Conservation (phyloP, 805 yeast species). For the Yarrowia alimentaria region DNA sequence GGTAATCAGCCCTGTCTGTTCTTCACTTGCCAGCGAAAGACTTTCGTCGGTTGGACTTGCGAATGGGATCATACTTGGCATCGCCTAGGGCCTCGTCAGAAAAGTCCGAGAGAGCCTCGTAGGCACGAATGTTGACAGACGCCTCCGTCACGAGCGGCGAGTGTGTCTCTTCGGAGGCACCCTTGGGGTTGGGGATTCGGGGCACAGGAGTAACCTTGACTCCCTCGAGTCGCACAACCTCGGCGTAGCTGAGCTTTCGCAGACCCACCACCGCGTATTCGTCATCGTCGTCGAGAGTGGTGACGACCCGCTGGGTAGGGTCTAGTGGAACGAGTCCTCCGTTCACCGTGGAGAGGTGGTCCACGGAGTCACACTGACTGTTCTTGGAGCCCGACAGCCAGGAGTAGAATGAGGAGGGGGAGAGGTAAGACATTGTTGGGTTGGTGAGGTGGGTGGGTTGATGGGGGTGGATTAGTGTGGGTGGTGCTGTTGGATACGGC, state of each 20-base stretch:
- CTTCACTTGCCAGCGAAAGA: conserved; percentile 18
- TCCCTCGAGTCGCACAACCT: conserved; percentile 45
- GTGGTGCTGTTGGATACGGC: not conserved
- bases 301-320: conserved; percentile 25
- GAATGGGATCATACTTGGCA: conserved; percentile 19
- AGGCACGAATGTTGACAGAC: conserved; percentile 18
- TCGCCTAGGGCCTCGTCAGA: conserved; percentile 24
- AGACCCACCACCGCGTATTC: conserved; percentile 50
- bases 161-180: not conserved
- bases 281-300: conserved; percentile 32
- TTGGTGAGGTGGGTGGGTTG: not conserved
- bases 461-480: too few species aligned
- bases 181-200: conserved; percentile 21
- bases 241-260: conserved; percentile 53
- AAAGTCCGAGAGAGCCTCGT: conserved; percentile 19
- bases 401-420: conserved; percentile 24
- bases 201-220: conserved; percentile 28
- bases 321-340: conserved; percentile 25
- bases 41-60: conserved; percentile 24
- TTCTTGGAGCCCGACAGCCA: conserved; percentile 22
- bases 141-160: conserved; percentile 18
- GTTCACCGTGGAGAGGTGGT: conserved; percentile 25
- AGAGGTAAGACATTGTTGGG: conserved; percentile 15
- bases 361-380: conserved; percentile 18
- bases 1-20: too few species aligned